Conservation (phyloP, 2,329 filamentous ascomycete species). For the Trichoderma cornu-damae region DNA sequence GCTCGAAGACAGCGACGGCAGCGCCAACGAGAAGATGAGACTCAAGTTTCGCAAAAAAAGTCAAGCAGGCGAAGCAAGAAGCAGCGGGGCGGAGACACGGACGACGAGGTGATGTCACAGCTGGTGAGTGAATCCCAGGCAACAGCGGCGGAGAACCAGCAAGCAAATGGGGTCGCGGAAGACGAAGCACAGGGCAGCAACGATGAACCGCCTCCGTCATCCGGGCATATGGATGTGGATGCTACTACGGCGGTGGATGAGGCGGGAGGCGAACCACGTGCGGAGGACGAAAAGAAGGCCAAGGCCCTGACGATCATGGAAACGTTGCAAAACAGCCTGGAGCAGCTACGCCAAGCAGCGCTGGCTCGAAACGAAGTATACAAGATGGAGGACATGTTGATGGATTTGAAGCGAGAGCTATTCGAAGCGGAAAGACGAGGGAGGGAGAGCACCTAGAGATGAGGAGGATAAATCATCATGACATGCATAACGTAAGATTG, state of each 20-base stretch:
- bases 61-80: conserved; percentile 15
- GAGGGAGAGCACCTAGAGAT: conserved; percentile 25
- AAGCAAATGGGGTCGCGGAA: conserved; percentile 1
- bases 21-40: conserved; percentile 3
- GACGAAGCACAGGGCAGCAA: not conserved
- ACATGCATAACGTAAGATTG: conserved; percentile 16
- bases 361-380: conserved; percentile 62
- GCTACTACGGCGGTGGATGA: conserved; percentile 6
- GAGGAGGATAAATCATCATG: conserved; percentile 23
- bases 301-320: conserved; percentile 29
- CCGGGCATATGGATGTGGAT: not conserved
- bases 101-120: conserved; percentile 41
- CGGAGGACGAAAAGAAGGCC: conserved; percentile 16
- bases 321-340: conserved; percentile 40
- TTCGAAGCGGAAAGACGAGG: conserved; percentile 64
- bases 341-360: conserved; percentile 52
- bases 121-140: conserved; percentile 38
- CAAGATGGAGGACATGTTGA: conserved; percentile 70
- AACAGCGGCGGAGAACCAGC: conserved; percentile 33
- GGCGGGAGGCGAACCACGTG: conserved; percentile 12
- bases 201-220: not conserved
- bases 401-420: conserved; percentile 70
- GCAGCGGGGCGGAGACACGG: conserved; percentile 33
- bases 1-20: conserved; percentile 21
- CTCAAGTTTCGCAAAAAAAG: conserved; percentile 7